phyloP scores from a whole-genome alignment of 768 basidiomycete genomes.

The Pulveroboletus sp. region DNA sequence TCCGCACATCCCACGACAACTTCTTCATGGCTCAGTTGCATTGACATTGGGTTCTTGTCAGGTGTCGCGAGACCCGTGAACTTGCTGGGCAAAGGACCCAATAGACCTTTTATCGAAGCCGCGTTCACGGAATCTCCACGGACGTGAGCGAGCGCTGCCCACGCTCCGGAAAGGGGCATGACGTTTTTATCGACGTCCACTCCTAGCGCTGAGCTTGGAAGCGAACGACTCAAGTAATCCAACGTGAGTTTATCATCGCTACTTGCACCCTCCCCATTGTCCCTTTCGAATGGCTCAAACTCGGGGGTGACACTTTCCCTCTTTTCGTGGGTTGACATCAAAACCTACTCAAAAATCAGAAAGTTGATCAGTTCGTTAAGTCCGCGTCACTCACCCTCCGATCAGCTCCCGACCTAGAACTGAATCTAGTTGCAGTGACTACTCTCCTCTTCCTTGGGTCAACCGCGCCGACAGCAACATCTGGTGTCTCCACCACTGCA shows the following conservation, averaged over 20 bases:
- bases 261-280: conserved; percentile 3
- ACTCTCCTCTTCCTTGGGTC: conserved; percentile 81
- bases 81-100: conserved; percentile 59
- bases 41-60: conserved; percentile 92
- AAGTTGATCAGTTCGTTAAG: neutral
- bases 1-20: conserved; percentile 90
- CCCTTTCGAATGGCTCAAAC: conserved; percentile 22
- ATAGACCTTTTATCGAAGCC: conserved; percentile 47
- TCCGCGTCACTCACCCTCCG: conserved; percentile 53
- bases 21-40: conserved; percentile 88
- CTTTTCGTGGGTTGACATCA: conserved; percentile 77
- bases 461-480: conserved; percentile 85
- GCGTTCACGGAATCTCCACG: conserved; percentile 31
- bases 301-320: conserved; percentile 32
- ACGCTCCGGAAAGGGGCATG: conserved; percentile 66
- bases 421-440: conserved; percentile 84
- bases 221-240: conserved; percentile 10
- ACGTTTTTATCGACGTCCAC: conserved; percentile 66
- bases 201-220: conserved; percentile 26
- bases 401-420: conserved; percentile 76
- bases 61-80: conserved; percentile 79
- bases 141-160: conserved; percentile 59
- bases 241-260: neutral
- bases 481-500: conserved; percentile 80
- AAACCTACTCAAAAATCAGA: conserved; percentile 45